Evolutionary conservation across 768 basidiomycete genomes (phyloP).

Genomic region (Lactarius pseudohatsudake): DNA sequence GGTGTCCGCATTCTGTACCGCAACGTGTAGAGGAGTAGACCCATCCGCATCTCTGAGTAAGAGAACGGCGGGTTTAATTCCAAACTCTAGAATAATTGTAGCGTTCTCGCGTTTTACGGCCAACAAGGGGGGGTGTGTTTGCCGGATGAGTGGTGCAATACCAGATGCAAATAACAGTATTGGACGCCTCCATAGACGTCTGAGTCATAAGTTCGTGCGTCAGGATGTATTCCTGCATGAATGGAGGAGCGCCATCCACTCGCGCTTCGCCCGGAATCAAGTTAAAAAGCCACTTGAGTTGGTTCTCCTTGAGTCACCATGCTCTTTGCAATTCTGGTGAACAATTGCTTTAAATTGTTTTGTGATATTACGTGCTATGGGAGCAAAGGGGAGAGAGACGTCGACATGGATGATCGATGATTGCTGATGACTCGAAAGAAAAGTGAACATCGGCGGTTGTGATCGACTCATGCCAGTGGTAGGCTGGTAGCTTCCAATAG

Average conservation of each 20-base stretch:
- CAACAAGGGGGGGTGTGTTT: conserved; percentile 51
- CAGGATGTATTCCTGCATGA: conserved; percentile 68
- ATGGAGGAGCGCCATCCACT: conserved; percentile 29
- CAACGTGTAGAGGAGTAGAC: conserved; percentile 51
- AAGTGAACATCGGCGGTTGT: no score
- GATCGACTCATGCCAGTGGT: no score
- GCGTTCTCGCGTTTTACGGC: conserved; percentile 43
- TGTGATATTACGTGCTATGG: conserved; percentile 22
- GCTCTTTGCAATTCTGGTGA: conserved; percentile 13
- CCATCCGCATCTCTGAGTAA: conserved; percentile 48
- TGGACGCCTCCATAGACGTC: conserved; percentile 29
- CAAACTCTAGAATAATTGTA: conserved; percentile 39
- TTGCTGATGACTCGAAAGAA: conserved; percentile 1
- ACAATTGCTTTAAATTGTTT: conserved; percentile 17
- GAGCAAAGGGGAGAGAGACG: not conserved
- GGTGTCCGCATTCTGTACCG: conserved; percentile 39
- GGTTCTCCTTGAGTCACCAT: conserved; percentile 11
- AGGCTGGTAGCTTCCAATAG: no score
- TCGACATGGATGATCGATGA: not conserved
- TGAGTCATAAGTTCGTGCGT: conserved; percentile 41
- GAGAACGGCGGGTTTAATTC: conserved; percentile 37
- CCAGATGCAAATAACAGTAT: conserved; percentile 32
- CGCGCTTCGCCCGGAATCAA: conserved; percentile 20
- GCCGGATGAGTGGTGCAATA: conserved; percentile 2
- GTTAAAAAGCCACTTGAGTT: conserved; percentile 1